A percentile compares a stretch with the other conserved stretches of the same genome.
Evolutionary conservation across 2,329 filamentous ascomycete species (phyloP).

Genomic region (Stemphylium lycopersici): DNA sequence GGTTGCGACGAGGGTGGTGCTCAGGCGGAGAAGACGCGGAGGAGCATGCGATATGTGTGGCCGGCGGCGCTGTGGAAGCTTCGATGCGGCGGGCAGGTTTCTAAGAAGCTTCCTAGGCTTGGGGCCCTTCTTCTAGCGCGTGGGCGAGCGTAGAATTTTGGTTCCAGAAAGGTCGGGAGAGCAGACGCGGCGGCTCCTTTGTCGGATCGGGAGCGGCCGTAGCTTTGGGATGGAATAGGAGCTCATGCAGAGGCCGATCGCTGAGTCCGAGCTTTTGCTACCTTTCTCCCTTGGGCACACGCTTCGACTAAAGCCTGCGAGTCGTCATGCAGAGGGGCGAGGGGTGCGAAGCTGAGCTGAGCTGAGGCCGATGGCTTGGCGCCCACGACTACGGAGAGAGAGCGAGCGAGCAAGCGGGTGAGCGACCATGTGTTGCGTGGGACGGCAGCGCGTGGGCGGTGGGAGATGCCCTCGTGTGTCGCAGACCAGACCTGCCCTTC

Average conservation of each 20-base stretch:
- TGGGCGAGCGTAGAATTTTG: slow-evolving; percentile 13
- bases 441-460: neutral
- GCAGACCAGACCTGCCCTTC: no score
- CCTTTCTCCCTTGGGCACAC: neutral
- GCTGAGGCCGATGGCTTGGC: slow-evolving; percentile 9
- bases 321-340: neutral
- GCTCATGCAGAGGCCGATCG: slow-evolving; percentile 15
- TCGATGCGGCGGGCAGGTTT: slow-evolving; percentile 3
- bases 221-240: slow-evolving; percentile 17
- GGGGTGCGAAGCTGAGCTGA: neutral
- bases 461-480: no score
- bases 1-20: slow-evolving; percentile 8
- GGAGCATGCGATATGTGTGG: slow-evolving; percentile 22
- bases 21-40: slow-evolving; percentile 17
- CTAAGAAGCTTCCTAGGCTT: slow-evolving; percentile 4
- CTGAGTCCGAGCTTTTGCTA: slow-evolving; percentile 12
- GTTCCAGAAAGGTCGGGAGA: slow-evolving; percentile 19
- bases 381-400: no score
- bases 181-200: slow-evolving; percentile 11
- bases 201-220: slow-evolving; percentile 23
- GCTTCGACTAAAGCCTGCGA: neutral
- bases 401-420: no score
- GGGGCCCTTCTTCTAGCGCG: slow-evolving; percentile 19
- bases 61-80: slow-evolving; percentile 15
- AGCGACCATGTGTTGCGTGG: neutral